Evolutionary conservation across 148 eudicot genomes (phyloP).

Genomic region (Fagopyrum esculentum): DNA sequence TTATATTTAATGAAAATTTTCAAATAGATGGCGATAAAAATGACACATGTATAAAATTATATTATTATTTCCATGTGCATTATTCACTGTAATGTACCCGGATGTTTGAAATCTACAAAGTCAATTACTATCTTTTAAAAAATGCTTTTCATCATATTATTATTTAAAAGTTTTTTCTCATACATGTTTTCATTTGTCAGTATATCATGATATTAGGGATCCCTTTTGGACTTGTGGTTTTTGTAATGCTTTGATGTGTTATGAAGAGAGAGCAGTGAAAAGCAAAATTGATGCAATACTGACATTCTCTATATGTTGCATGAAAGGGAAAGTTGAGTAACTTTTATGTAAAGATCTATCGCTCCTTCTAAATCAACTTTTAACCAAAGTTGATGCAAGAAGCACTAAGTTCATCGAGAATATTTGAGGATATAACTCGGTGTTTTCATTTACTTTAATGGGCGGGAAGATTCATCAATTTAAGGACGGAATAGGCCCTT

Average conservation of each 20-base stretch:
- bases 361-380: background rate
- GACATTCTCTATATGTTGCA: background rate
- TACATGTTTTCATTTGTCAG: too few species aligned
- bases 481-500: background rate
- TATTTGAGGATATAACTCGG: background rate
- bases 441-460: slow-evolving; percentile 1
- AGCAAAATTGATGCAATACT: background rate
- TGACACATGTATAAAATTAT: too few species aligned
- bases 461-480: background rate
- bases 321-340: background rate
- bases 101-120: too few species aligned
- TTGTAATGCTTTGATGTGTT: background rate
- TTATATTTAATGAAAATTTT: too few species aligned
- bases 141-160: too few species aligned
- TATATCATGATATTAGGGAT: background rate
- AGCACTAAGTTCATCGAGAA: background rate
- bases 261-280: background rate
- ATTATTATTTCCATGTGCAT: too few species aligned
- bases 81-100: too few species aligned
- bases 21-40: too few species aligned
- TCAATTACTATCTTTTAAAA: too few species aligned
- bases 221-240: background rate
- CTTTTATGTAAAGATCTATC: background rate
- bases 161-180: too few species aligned
- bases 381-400: background rate